Percentiles rank a stretch among this genome's conserved stretches.
Evolutionary conservation across 2,329 filamentous ascomycete genomes (phyloP).

Genomic region (Aspergillus hiratsukae): DNA sequence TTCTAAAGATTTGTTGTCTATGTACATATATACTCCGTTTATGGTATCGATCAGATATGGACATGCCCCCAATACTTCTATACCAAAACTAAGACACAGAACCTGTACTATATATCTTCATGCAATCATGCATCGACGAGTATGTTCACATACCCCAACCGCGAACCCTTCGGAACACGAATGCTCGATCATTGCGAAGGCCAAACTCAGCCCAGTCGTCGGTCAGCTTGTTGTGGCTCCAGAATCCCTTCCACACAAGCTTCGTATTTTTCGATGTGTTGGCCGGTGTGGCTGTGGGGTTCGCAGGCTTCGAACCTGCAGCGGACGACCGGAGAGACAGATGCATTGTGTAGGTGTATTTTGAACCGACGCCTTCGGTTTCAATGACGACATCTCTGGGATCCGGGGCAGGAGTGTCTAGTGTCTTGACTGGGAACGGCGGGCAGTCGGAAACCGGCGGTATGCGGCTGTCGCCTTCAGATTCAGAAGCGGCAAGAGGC

Average conservation of each 20-base stretch:
- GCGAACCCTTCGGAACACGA: slow-evolving; percentile 59
- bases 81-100: neutral
- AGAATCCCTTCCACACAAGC: slow-evolving; percentile 81
- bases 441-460: slow-evolving; percentile 34
- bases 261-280: slow-evolving; percentile 72
- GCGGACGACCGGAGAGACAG: slow-evolving; percentile 56
- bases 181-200: slow-evolving; percentile 57
- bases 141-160: slow-evolving; percentile 49
- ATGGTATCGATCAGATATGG: neutral
- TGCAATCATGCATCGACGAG: slow-evolving; percentile 1
- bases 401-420: slow-evolving; percentile 22
- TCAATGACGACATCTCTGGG: slow-evolving; percentile 69
- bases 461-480: slow-evolving; percentile 9
- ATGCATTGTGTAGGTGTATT: slow-evolving; percentile 83
- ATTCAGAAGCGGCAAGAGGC: slow-evolving; percentile 29
- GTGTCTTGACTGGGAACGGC: slow-evolving; percentile 13
- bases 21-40: neutral
- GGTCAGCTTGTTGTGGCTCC: slow-evolving; percentile 82
- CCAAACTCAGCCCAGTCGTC: slow-evolving; percentile 86
- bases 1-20: neutral
- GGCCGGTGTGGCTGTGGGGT: slow-evolving; percentile 21
- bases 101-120: neutral
- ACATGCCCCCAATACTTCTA: neutral
- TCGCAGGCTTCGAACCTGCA: slow-evolving; percentile 52
- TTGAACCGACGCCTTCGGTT: slow-evolving; percentile 72